Conservation (phyloP, 495 filamentous ascomycete species). For the Tuber aestivum region DNA sequence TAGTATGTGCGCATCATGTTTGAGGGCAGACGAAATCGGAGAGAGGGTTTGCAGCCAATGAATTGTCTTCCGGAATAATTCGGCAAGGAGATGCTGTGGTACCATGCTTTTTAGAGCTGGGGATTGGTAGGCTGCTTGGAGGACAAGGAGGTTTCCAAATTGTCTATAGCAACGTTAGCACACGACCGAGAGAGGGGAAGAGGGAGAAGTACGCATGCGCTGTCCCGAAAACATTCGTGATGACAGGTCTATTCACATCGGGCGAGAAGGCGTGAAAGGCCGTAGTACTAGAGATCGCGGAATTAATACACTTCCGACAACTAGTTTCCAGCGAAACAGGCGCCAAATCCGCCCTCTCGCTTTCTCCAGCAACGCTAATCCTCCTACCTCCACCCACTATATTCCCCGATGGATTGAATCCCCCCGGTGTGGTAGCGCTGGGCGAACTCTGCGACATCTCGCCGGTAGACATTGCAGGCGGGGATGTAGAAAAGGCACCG, state of each 20-base stretch:
- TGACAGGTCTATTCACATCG: slow-evolving; percentile 59
- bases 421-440: slow-evolving; percentile 29
- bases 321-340: slow-evolving; percentile 43
- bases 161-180: slow-evolving; percentile 54
- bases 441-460: slow-evolving; percentile 40
- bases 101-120: slow-evolving; percentile 31
- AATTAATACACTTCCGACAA: slow-evolving; percentile 57
- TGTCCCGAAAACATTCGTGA: slow-evolving; percentile 93
- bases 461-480: slow-evolving; percentile 44
- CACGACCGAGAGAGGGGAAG: background rate
- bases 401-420: slow-evolving; percentile 11
- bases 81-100: slow-evolving; percentile 20
- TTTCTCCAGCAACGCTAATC: slow-evolving; percentile 23
- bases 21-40: slow-evolving; percentile 39
- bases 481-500: slow-evolving; percentile 38
- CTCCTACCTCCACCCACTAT: slow-evolving; percentile 20
- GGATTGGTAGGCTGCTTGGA: slow-evolving; percentile 64
- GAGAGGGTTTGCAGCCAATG: slow-evolving; percentile 37
- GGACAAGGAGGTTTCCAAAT: slow-evolving; percentile 91
- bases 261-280: slow-evolving; percentile 69
- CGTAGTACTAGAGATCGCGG: slow-evolving; percentile 74
- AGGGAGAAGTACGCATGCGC: slow-evolving; percentile 72
- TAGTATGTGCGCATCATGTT: slow-evolving; percentile 33
- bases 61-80: slow-evolving; percentile 37
- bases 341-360: slow-evolving; percentile 16